A percentile compares a stretch with the other conserved stretches of the same genome.
Evolutionary conservation across 805 yeast genomes (phyloP).

Genomic region (Alloascoidea africana): DNA sequence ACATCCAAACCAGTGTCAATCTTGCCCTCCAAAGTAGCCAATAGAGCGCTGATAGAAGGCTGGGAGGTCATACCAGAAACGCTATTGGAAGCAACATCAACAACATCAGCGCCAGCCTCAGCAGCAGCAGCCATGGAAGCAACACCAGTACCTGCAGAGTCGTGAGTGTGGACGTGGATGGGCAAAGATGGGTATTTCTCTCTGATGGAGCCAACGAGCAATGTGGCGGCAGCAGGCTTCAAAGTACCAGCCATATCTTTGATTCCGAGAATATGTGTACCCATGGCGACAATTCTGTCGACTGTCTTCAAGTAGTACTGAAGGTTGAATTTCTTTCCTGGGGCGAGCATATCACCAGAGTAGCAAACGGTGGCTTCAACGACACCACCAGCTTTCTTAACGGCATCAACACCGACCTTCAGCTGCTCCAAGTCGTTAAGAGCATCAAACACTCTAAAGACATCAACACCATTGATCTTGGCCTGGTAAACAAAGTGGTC

Average conservation of each 20-base stretch:
- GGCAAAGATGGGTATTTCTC: conserved; percentile 65
- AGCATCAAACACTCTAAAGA: conserved; percentile 79
- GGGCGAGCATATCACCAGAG: conserved; percentile 79
- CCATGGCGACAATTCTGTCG: conserved; percentile 60
- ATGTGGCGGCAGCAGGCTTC: conserved; percentile 66
- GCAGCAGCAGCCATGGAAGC: conserved; percentile 76
- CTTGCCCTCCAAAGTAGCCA: conserved; percentile 69
- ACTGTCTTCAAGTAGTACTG: conserved; percentile 58
- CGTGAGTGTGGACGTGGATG: conserved; percentile 82
- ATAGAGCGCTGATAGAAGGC: conserved; percentile 69
- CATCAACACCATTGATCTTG: conserved; percentile 74
- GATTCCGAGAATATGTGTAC: conserved; percentile 75
- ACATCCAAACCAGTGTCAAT: conserved; percentile 45
- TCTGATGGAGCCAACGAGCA: conserved; percentile 55
- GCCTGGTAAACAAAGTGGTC: conserved; percentile 80
- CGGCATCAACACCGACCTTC: conserved; percentile 80
- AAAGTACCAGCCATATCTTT: conserved; percentile 90
- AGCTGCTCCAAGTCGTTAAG: conserved; percentile 75
- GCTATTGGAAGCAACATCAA: conserved; percentile 76
- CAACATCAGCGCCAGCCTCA: conserved; percentile 75
- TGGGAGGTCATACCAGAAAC: conserved; percentile 88
- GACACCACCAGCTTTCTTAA: conserved; percentile 81
- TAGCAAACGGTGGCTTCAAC: conserved; percentile 82
- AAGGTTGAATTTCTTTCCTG: conserved; percentile 73
- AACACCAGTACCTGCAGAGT: conserved; percentile 86